Conservation (phyloP, 352 stramenopile genomes). For the Pythium insidiosum region DNA sequence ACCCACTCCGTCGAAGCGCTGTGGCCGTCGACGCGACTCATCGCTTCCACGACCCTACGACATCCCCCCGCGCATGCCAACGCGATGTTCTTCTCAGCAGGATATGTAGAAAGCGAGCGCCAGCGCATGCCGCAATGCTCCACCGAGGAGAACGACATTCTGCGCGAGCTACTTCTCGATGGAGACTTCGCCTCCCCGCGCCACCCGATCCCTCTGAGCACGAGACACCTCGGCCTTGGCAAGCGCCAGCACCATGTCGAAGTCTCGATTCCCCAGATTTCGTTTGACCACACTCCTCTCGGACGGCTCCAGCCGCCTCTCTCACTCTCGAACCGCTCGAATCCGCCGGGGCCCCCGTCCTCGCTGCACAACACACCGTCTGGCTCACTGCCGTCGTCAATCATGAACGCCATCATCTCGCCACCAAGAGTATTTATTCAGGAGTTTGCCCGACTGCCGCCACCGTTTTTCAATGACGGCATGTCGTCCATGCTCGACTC, state of each 20-base stretch:
- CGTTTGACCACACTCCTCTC: slow-evolving; percentile 55
- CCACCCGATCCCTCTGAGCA: slow-evolving; percentile 33
- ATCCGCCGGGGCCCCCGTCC: too few species aligned
- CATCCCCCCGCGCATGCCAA: neutral
- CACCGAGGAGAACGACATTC: slow-evolving; percentile 63
- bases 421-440: slow-evolving; percentile 70
- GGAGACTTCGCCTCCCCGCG: slow-evolving; percentile 59
- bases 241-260: slow-evolving; percentile 57
- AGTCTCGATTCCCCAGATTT: slow-evolving; percentile 64
- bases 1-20: neutral
- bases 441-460: slow-evolving; percentile 52
- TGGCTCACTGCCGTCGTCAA: slow-evolving; percentile 33
- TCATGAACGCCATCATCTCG: slow-evolving; percentile 67
- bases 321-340: slow-evolving; percentile 34
- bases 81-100: slow-evolving; percentile 65
- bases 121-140: slow-evolving; percentile 25
- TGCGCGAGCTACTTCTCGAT: slow-evolving; percentile 67
- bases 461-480: slow-evolving; percentile 61
- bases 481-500: slow-evolving; percentile 10
- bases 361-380: slow-evolving; percentile 25
- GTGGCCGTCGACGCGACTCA: neutral
- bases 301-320: slow-evolving; percentile 37
- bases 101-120: slow-evolving; percentile 59
- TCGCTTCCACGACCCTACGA: neutral
- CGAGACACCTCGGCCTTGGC: slow-evolving; percentile 26